phyloP scores from a whole-genome alignment of 2,329 filamentous ascomycete genomes.

The Pseudopyricularia javanii region DNA sequence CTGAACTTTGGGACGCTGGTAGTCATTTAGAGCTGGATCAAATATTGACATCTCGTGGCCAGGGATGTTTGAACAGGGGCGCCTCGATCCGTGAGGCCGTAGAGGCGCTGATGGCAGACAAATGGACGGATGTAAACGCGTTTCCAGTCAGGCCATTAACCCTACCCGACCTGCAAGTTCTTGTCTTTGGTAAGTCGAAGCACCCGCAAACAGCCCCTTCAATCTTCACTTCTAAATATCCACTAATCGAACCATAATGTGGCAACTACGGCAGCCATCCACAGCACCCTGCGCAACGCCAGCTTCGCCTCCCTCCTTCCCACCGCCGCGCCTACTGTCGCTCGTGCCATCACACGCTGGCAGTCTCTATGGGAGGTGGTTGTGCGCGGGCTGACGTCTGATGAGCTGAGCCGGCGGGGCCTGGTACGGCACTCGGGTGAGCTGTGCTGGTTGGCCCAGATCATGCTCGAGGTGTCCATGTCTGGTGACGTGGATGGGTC shows the following conservation, averaged over 20 bases:
- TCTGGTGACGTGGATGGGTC: background rate
- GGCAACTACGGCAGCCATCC: background rate
- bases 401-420: constrained; percentile 1
- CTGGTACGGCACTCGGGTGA: constrained; percentile 1
- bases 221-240: background rate
- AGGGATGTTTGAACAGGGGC: background rate
- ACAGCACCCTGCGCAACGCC: constrained; percentile 1
- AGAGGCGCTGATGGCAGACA: background rate
- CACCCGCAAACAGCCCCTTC: background rate
- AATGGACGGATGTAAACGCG: background rate
- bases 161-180: background rate
- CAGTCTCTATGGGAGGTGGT: constrained; percentile 1
- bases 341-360: constrained; percentile 1
- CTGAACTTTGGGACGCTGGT: constrained; percentile 13
- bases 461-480: background rate
- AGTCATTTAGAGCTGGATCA: constrained; percentile 9
- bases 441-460: constrained; percentile 3
- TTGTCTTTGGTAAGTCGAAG: background rate
- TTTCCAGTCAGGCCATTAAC: constrained; percentile 1
- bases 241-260: too few relatives aligned
- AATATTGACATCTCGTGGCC: background rate
- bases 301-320: constrained; percentile 1
- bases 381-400: background rate
- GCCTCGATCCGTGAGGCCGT: background rate
- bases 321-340: background rate